Evolutionary conservation across 352 stramenopile genomes (phyloP), one percentile per base, ranked within the genome.

Genomic region (Globisporangium spinosum): DNA sequence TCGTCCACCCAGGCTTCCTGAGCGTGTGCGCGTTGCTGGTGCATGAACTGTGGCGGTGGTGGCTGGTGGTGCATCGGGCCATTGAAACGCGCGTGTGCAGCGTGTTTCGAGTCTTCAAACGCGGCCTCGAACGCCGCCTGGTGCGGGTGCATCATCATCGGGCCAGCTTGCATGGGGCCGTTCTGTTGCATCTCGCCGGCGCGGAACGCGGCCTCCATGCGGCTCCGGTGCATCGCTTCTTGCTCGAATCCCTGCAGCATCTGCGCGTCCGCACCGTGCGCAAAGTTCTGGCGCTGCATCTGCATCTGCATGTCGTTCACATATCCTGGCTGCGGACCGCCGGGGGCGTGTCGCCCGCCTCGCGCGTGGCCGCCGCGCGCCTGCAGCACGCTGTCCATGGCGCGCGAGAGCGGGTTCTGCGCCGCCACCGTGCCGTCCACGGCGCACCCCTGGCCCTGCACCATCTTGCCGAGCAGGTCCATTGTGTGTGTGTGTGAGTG

Each of bases 391-490:
- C 71, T 83, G 67, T 95, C 85, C 43, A 95, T 76, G 23, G 86
- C 85, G 67, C 85, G 83, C 23, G 88, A 91, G 45, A 95, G 83
- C 56, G 88, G 84, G 72, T 95, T 95, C 75, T 93, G 81, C 57
- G 86, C 78, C n/a, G 86, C 80, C 47, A 94, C 85, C 2, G 88
- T 94, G 72, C 88, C 88, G 67, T 95, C 88, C 29, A 89, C 86
- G 58, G 77, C 75, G 72, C 88, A 95, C 27, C 88, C 88, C n/a
- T 76, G 79, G 59, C 85, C 85, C 67, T 91, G 82, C 65, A 93
- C 82, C 71, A 95, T 87, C 76, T 95, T 95, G 58, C 85, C 80
- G 25, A 95, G 69, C 27, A 95, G 75, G 73, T 95, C 87, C 87
- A 95, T 95, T 45, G 25, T 72, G 49, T 55, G 23, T 38, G 54